Evolutionary conservation across 2,329 filamentous ascomycete species (phyloP).

Genomic region (Arthrobotrys pseudoclavata): DNA sequence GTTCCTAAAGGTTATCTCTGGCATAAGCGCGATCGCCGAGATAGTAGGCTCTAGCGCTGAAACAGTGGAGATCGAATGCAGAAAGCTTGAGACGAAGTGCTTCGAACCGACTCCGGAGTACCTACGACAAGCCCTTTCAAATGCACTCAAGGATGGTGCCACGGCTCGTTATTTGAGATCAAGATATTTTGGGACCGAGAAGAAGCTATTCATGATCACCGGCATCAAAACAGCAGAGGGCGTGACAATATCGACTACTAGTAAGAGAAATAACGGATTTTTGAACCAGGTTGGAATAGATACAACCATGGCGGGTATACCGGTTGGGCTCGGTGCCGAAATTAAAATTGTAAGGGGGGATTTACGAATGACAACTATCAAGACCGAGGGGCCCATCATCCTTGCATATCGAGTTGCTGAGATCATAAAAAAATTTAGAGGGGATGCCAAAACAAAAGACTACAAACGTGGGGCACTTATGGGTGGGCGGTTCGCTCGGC

Average conservation of each 20-base stretch:
- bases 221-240: not conserved
- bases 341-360: not conserved
- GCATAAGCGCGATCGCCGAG: not conserved
- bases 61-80: not conserved
- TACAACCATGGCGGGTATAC: not conserved
- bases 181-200: not conserved
- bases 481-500: not conserved
- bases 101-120: not conserved
- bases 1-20: not conserved
- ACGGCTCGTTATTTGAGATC: not conserved
- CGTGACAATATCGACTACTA: not conserved
- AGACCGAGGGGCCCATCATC: not conserved
- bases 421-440: not conserved
- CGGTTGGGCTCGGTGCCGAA: not conserved
- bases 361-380: not conserved
- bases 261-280: not conserved
- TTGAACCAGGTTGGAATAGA: not conserved
- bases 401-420: not conserved
- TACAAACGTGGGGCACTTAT: not conserved
- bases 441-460: not conserved
- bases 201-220: slow-evolving; percentile 1
- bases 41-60: not conserved
- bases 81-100: not conserved
- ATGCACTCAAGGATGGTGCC: not conserved
- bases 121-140: not conserved